Evolutionary conservation across 352 stramenopile genomes (phyloP), one percentile per base, ranked within the genome.

Genomic region (Stephanocyclus meneghinianus): DNA sequence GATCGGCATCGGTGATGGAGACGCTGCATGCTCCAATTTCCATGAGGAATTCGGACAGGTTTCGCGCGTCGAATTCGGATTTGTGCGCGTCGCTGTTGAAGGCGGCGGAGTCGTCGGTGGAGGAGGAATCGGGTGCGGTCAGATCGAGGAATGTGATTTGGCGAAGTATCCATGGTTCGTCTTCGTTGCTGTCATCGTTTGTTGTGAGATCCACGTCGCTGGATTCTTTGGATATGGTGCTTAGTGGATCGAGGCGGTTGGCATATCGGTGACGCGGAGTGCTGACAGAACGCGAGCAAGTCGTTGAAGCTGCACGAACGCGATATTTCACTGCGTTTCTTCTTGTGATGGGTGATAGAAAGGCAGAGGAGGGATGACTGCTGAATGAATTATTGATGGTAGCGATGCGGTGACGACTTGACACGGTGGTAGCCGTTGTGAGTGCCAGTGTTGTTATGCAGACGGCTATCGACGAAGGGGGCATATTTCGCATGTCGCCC

Each of bases 11-110:
- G 15, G 84, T 91, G 47, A 93, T 88, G 61, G 70, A 74, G 2
- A 87, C 84, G 30, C 61, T 85, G 45, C 80, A 88, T 21, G 89
- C 88, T 42, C 90, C 90, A 2, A 92, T 71, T 81, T 94, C 90
- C 82, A 94, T 88, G 3, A 94, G 76, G 73, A 92, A 90, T 71
- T 94, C 90, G 42, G 77, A 86, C 21, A 94, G 71, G 32, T 62
- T 64, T 37, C 74, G 56, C 44, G 66, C 47, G 44, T 81, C 74
- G n/a, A 70, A 37, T n/a, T 48, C 37, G 40, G 21, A 62, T 11
- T 35, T 45, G 21, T 40, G 16, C 9, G 48, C 16, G 8, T 32
- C 66, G 40, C 56, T 40, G 2, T 67, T 42, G 42, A 32, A 44
- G n/a, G 29, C 45, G 35, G 16, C 18, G 40, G 68, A 55, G 26